Conservation (phyloP, 108 stramenopile species). For the Aurantiochytrium sp. region DNA sequence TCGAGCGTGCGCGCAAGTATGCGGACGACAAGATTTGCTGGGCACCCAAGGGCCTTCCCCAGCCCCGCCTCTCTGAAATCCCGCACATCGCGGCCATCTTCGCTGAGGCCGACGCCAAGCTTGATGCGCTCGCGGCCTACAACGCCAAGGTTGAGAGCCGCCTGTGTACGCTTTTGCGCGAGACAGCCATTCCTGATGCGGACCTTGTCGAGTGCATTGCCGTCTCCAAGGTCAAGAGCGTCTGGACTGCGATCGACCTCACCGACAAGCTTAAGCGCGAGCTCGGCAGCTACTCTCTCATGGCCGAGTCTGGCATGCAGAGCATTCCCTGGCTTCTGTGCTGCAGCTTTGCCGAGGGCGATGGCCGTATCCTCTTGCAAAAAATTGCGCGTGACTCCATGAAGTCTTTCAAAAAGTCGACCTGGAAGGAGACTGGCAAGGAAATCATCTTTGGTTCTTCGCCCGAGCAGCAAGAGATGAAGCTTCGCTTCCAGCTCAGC, state of each 20-base stretch:
- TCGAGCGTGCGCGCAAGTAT: not conserved
- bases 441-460: not conserved
- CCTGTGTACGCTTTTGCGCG: not conserved
- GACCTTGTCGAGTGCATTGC: slow-evolving; percentile 30
- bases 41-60: not conserved
- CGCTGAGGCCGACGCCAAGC: slow-evolving; percentile 23
- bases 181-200: not conserved
- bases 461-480: not conserved
- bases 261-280: slow-evolving; percentile 25
- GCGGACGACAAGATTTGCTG: not conserved
- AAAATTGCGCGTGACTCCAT: slow-evolving; percentile 32
- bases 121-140: not conserved
- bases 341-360: slow-evolving; percentile 40
- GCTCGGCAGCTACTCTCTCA: slow-evolving; percentile 34
- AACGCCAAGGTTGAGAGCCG: not conserved
- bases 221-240: slow-evolving; percentile 25
- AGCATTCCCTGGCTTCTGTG: slow-evolving; percentile 21
- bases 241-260: slow-evolving; percentile 27
- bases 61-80: slow-evolving; percentile 16
- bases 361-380: slow-evolving; percentile 26
- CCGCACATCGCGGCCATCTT: slow-evolving; percentile 28
- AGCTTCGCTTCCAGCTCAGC: slow-evolving; percentile 1
- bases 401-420: not conserved
- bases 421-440: slow-evolving; percentile 10
- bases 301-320: slow-evolving; percentile 28